These are phyloP conservation scores for Diaporthe capsici DNA, from an alignment of 2,329 filamentous ascomycete genomes.

Conservation along the genomic window DNA sequence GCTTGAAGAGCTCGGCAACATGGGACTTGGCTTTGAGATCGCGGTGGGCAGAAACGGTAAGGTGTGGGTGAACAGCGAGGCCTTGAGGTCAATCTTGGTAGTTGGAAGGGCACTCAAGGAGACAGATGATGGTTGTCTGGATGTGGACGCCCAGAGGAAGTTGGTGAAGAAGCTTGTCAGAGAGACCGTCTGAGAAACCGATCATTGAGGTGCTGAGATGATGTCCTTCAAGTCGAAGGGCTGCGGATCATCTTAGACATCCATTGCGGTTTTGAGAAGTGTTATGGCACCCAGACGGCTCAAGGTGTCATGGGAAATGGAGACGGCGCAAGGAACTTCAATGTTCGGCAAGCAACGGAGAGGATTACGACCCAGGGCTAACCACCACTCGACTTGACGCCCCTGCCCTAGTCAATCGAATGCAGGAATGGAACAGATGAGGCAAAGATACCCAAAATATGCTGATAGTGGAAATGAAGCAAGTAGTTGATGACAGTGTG, in stretches of 20 bases:
- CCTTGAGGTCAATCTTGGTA: conserved; percentile 77
- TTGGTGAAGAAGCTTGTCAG: conserved; percentile 77
- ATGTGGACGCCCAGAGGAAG: conserved; percentile 77
- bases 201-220: background rate
- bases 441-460: background rate
- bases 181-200: conserved; percentile 60
- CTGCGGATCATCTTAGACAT: background rate
- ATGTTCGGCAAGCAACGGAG: background rate
- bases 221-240: background rate
- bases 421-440: background rate
- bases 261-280: no score
- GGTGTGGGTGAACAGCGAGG: conserved; percentile 91
- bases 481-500: no score
- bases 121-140: conserved; percentile 78
- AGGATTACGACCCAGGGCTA: background rate
- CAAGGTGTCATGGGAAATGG: background rate
- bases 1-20: conserved; percentile 81
- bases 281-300: no score
- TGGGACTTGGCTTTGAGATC: conserved; percentile 90
- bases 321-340: background rate
- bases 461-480: background rate
- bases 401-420: background rate
- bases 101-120: conserved; percentile 85
- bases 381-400: background rate
- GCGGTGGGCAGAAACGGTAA: conserved; percentile 93